Evolutionary conservation across 1,139 yeast genomes (phyloP).

Genomic region (Hanseniaspora uvarum): DNA sequence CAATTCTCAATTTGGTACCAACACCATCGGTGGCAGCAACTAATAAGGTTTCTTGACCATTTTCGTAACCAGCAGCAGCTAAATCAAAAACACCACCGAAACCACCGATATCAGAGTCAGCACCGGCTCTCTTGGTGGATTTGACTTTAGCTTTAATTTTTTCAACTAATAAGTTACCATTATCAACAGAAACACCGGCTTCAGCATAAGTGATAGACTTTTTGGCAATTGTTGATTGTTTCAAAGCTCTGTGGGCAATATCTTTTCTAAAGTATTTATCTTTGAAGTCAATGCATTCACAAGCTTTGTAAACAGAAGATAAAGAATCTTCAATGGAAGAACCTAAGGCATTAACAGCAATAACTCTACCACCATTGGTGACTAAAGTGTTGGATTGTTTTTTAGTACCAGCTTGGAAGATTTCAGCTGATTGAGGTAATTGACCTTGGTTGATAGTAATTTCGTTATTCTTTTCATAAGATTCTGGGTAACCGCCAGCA

Average conservation of each 20-base stretch:
- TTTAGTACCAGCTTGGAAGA: constrained; percentile 93
- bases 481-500: constrained; percentile 94
- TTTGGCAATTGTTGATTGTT: constrained; percentile 34
- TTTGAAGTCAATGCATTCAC: constrained; percentile 58
- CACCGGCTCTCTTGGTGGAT: constrained; percentile 92
- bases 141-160: constrained; percentile 82
- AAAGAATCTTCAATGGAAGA: constrained; percentile 69
- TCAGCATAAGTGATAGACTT: constrained; percentile 70
- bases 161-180: constrained; percentile 82
- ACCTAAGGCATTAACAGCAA: constrained; percentile 86
- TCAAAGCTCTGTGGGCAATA: constrained; percentile 92
- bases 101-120: constrained; percentile 97
- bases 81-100: constrained; percentile 95
- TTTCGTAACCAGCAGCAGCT: constrained; percentile 69
- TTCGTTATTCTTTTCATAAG: constrained; percentile 75
- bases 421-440: constrained; percentile 47
- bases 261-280: constrained; percentile 80
- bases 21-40: constrained; percentile 99
- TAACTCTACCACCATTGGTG: constrained; percentile 93
- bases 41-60: constrained; percentile 55
- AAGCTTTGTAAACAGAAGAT: constrained; percentile 75
- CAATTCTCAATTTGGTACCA: constrained; percentile 92
- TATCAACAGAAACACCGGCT: constrained; percentile 96
- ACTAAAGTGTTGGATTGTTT: constrained; percentile 46
- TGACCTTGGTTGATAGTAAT: constrained; percentile 48